Evolutionary conservation across 2,329 filamentous ascomycete species (phyloP), one percentile per base, ranked within the genome.

Genomic region (Monosporascus sp.): DNA sequence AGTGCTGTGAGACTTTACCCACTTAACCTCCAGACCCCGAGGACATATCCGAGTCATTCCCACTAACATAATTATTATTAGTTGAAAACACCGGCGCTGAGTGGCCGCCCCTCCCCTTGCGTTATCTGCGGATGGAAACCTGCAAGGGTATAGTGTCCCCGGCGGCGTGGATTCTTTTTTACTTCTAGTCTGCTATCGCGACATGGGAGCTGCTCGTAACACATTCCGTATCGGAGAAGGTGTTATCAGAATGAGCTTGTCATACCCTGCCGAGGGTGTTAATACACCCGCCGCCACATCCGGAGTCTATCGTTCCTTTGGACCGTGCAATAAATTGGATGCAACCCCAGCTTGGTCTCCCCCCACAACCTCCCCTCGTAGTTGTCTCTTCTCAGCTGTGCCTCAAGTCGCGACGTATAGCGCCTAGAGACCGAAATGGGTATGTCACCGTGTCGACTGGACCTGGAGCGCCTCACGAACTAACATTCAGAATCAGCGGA

Each of bases 401-500:
- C 18, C 40, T 20, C 22, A 43, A 43, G 8, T 43, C 4, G 40
- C 9, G 40, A 43, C 18, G 18, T 43, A 20, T 20, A 20, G 18
- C 40, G 11, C 20, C 22, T 20, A 24, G 40, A 20, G 24, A 7
- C 20, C 9, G 40, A 43, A 20, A 43, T 43, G 40, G 17, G 40
- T 43, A 43, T 20, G 40, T 24, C 18, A 20, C 7, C 5, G 2
- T 15, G 31, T 9, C 15, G 18, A 40, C 18, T 7, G 17, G 2
- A 43, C 40, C 5, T 24, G 22, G 5, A 5, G 31, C 31, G 1
- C 4, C 40, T 18, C 18, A 15, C 17, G 17, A 7, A 43, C 22
- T 18, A 43, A 43, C 18, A 18, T 40, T 17, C 3, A 9, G 17
- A 18, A 20, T 20, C 37, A 58, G 58, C 53, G 37, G 54, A 28